phyloP scores from a whole-genome alignment of 345 rosid genomes.

The Pseudoturritis turrita region DNA sequence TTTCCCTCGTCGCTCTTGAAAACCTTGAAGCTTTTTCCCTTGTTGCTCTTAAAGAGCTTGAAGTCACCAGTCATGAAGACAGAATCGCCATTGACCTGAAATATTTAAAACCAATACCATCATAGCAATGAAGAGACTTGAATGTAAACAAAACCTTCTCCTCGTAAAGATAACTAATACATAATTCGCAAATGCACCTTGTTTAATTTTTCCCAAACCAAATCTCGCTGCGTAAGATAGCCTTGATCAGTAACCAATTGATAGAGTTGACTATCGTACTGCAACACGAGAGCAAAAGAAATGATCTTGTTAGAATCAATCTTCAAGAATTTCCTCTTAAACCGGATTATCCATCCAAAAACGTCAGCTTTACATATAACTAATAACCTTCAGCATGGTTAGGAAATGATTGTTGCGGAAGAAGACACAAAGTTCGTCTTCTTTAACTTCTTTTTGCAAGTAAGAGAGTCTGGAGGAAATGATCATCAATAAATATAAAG shows the following conservation, averaged over 20 bases:
- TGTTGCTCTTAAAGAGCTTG: slow-evolving; percentile 62
- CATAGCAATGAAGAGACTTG: background rate
- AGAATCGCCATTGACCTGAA: slow-evolving; percentile 82
- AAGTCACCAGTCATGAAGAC: slow-evolving; percentile 70
- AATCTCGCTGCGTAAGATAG: slow-evolving; percentile 61
- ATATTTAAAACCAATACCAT: slow-evolving; percentile 3
- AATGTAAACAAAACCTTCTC: background rate
- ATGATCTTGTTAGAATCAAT: background rate
- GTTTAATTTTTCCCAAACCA: slow-evolving; percentile 88
- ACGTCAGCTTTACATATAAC: background rate
- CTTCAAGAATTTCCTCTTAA: background rate
- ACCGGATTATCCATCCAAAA: background rate
- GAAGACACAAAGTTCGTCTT: slow-evolving; percentile 80
- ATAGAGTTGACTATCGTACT: slow-evolving; percentile 70
- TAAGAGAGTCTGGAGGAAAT: slow-evolving; percentile 54
- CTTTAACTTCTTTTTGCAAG: slow-evolving; percentile 65
- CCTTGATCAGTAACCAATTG: slow-evolving; percentile 90
- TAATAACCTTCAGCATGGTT: slow-evolving; percentile 88
- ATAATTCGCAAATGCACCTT: slow-evolving; percentile 45
- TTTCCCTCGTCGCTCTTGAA: slow-evolving; percentile 52
- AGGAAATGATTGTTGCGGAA: slow-evolving; percentile 93
- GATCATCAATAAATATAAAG: background rate
- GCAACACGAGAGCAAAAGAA: slow-evolving; percentile 27
- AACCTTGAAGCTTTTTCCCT: slow-evolving; percentile 73
- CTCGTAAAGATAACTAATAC: background rate